Conservation (phyloP, 2,329 filamentous ascomycete species). For the Macrophomina tecta region DNA sequence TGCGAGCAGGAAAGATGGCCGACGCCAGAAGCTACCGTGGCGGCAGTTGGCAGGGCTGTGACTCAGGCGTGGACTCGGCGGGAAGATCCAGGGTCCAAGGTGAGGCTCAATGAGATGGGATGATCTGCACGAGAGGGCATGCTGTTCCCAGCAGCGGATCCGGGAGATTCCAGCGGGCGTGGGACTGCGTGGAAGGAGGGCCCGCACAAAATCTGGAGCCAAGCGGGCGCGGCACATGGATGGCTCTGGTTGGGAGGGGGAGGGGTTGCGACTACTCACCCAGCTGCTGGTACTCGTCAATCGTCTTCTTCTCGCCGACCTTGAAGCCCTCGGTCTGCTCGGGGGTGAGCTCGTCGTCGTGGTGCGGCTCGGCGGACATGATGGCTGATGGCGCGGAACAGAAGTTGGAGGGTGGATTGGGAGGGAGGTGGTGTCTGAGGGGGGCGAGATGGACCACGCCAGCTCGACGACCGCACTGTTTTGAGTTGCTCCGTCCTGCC, state of each 20-base stretch:
- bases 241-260: constrained; percentile 13
- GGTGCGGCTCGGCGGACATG: constrained; percentile 41
- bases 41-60: neutral
- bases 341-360: constrained; percentile 80
- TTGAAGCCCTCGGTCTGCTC: constrained; percentile 96
- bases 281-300: constrained; percentile 92
- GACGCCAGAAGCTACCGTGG: neutral
- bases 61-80: neutral
- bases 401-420: constrained; percentile 13
- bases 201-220: constrained; percentile 8
- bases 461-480: constrained; percentile 23
- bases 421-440: neutral
- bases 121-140: constrained; percentile 7
- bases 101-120: constrained; percentile 11
- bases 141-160: constrained; percentile 11
- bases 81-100: constrained; percentile 15
- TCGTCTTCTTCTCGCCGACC: constrained; percentile 97
- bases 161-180: constrained; percentile 9
- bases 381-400: constrained; percentile 24
- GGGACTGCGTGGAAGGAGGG: neutral
- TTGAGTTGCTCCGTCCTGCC: constrained; percentile 26
- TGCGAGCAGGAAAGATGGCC: neutral
- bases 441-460: constrained; percentile 17
- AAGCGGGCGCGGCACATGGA: constrained; percentile 14
- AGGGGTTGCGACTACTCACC: constrained; percentile 63